Evolutionary conservation across 495 filamentous ascomycete species (phyloP).

Genomic region (Penicillium bialowiezense): DNA sequence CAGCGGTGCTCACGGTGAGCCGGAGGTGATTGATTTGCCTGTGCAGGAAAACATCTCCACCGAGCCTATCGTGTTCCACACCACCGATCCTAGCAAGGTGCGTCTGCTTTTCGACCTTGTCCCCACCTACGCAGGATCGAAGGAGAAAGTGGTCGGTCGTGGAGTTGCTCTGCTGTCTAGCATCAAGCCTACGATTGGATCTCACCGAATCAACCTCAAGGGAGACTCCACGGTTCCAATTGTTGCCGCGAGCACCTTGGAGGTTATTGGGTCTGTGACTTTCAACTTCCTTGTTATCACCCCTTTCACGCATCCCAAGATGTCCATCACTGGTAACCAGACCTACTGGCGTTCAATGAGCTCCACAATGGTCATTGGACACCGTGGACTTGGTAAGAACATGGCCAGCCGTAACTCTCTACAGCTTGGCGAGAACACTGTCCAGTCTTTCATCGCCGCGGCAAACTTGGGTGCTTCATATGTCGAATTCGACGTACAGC

Average conservation of each 20-base stretch:
- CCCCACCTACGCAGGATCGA: slow-evolving; percentile 92
- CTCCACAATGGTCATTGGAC: slow-evolving; percentile 88
- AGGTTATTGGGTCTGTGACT: slow-evolving; percentile 89
- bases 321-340: slow-evolving; percentile 78
- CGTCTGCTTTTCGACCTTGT: slow-evolving; percentile 93
- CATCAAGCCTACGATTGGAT: slow-evolving; percentile 76
- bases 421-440: slow-evolving; percentile 93
- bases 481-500: slow-evolving; percentile 93
- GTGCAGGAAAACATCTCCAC: slow-evolving; percentile 91
- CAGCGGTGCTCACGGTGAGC: slow-evolving; percentile 78
- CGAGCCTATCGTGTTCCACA: slow-evolving; percentile 85
- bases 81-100: slow-evolving; percentile 73
- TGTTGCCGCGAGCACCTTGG: slow-evolving; percentile 72
- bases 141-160: slow-evolving; percentile 84
- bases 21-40: slow-evolving; percentile 85
- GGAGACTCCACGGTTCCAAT: slow-evolving; percentile 94
- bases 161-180: slow-evolving; percentile 86
- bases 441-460: slow-evolving; percentile 92
- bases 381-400: slow-evolving; percentile 92
- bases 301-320: slow-evolving; percentile 89
- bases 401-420: slow-evolving; percentile 73
- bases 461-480: slow-evolving; percentile 90
- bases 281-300: slow-evolving; percentile 97
- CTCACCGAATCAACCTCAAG: slow-evolving; percentile 79
- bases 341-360: slow-evolving; percentile 93